Evolutionary conservation across 306 rosid genomes (phyloP), one percentile per base, ranked within the genome.

Genomic region (Quercus rubra): DNA sequence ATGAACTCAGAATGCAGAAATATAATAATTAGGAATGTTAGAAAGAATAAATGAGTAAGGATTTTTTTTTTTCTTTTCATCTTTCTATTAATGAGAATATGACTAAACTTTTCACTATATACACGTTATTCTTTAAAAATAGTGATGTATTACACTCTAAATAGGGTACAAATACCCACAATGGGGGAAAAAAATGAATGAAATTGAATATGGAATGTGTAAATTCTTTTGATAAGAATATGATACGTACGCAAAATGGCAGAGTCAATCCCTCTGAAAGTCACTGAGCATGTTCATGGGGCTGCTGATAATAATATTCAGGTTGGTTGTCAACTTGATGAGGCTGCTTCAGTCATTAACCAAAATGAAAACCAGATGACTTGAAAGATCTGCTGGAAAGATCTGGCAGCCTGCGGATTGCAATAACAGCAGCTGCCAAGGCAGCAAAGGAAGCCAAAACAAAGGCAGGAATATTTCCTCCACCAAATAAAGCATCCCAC

Each of bases 401-500:
- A 78, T 85, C 52, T 62, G 98, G 98, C 78, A 94, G 86, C 81
- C 86, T 83, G 59, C 80, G 94, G 83, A 77, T 35, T 38, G 98
- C 98, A 43, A 90, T 71, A 73, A 94, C 68, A 73, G 92, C 98
- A 23, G 91, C 97, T 9, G 85, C 93, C 70, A 94, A 91, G 25
- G 96, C 97, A 71, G 87, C 78, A 1, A 92, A 0, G n/a, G 98
- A 89, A 46, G 98, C 96, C 87, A 94, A 86, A 79, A 88, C 97
- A 83, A 94, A 94, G 62, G 97, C 98, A 55, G 98, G 97, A 78
- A 87, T 75, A 80, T 94, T 94, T 81, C 98, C 98, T 38, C 98
- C 98, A 6, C 93, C 97, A 78, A 92, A 94, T 83, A 94, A 86
- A 41, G 96, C 98, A 88, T 94, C 98, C 97, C 98, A 94, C 30